Conservation (phyloP, 768 basidiomycete species). For the Chalciporus chontae region DNA sequence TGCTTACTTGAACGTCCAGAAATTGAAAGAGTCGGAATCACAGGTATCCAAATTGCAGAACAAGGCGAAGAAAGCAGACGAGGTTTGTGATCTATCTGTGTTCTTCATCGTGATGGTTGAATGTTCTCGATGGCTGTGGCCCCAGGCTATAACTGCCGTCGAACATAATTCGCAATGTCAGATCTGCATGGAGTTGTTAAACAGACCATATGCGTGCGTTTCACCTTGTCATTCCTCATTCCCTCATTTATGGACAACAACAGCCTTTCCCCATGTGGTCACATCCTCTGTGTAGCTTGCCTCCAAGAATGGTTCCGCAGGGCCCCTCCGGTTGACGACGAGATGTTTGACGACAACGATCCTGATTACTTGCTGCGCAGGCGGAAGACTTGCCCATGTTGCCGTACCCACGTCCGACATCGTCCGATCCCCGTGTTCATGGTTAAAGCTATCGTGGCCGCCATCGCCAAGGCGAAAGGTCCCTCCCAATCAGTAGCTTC, state of each 20-base stretch:
- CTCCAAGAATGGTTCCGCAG: constrained; percentile 77
- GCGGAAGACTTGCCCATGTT: constrained; percentile 70
- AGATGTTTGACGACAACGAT: constrained; percentile 40
- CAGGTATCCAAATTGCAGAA: constrained; percentile 42
- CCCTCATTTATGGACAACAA: constrained; percentile 5
- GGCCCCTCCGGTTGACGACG: constrained; percentile 49
- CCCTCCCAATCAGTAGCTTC: constrained; percentile 14
- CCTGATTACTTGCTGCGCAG: constrained; percentile 51
- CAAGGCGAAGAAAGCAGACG: constrained; percentile 52
- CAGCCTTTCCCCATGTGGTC: constrained; percentile 74
- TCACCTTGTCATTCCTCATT: neutral
- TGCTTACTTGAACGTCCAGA: constrained; percentile 27
- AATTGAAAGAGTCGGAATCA: constrained; percentile 42
- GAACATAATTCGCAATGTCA: constrained; percentile 67
- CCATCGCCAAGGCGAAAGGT: constrained; percentile 45
- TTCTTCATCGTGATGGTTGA: neutral
- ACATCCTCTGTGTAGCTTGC: constrained; percentile 69
- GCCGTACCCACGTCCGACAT: constrained; percentile 52
- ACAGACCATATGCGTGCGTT: constrained; percentile 65
- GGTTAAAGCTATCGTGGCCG: constrained; percentile 55
- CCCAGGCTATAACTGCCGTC: constrained; percentile 50
- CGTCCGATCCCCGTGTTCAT: constrained; percentile 69
- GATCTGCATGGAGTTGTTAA: constrained; percentile 70
- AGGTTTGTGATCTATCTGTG: constrained; percentile 37
- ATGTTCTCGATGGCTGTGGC: neutral